Conservation (phyloP, 331 rosid species). For the Stylosanthes scabra region DNA sequence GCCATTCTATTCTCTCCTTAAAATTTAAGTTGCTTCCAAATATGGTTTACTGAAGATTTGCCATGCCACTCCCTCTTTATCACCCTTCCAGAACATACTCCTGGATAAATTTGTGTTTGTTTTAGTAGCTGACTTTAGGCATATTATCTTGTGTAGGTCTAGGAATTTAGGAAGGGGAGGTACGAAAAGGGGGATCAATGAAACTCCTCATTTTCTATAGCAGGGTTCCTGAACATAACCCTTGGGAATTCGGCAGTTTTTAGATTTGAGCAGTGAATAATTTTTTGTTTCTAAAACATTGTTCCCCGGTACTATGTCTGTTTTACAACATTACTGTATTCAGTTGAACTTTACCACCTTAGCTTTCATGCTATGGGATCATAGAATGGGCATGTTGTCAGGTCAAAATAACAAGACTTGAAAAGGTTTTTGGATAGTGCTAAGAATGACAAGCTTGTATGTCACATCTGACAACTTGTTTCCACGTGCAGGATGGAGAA, state of each 20-base stretch:
- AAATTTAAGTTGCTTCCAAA: no score
- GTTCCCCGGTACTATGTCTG: no score
- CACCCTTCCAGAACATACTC: no score
- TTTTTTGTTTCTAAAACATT: no score
- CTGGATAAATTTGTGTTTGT: conserved; percentile 6
- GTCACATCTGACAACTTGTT: conserved; percentile 16
- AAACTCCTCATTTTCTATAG: background rate
- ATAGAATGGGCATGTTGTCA: background rate
- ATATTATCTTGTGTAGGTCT: background rate
- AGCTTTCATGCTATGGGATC: background rate
- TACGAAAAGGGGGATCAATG: background rate
- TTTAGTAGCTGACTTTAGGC: conserved; percentile 1
- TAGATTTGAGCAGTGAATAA: background rate
- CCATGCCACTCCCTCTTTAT: no score
- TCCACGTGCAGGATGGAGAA: conserved; percentile 66
- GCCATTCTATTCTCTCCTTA: no score
- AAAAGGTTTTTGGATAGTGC: conserved; percentile 14
- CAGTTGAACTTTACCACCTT: no score
- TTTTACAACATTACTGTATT: no score
- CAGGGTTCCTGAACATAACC: background rate
- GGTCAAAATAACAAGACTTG: background rate
- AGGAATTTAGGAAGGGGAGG: background rate
- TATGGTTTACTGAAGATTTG: no score
- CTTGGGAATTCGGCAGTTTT: background rate
- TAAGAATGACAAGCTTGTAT: background rate